Evolutionary conservation across 164 flowering plant genomes (phyloP), one percentile per base, ranked within the genome.

Genomic region (Nymphaea colorata): DNA sequence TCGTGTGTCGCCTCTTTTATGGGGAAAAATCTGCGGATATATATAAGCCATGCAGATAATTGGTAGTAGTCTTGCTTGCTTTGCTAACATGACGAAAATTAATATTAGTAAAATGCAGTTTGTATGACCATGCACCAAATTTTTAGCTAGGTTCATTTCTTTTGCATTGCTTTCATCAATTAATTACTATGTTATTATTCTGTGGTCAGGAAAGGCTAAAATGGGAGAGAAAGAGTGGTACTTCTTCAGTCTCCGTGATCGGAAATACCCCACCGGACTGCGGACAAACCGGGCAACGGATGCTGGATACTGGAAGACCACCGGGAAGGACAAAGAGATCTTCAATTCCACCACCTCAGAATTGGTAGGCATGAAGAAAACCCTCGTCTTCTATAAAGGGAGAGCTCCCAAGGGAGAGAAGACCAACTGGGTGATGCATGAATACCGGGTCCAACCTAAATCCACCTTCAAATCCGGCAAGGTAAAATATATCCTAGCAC

Each of bases 171-270:
- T 15, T 51, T 51, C 57, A 5, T 51, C 57, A 4, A 51, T 51
- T 51, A 51, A 51, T 51, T 7, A 5, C 10, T 51, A 51, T 51
- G 8, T 15, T 51, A 8, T 51, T 51, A 10, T 51, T 15, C 57
- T 61, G 3, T 61, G 41, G n/a, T 41, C 57, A 91, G 98, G 82
- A 64, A 93, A 93, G 79, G 98, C 98, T 3, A 93, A 90, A 69
- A 90, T 90, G 96, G 98, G 98, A 75, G 98, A 88, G 67, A 93
- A 90, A 47, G 98, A 92, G 71, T 92, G 96, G 96, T 92, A 92
- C 47, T 92, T 92, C 80, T 92, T 92, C 83, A 87, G 89, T 77
- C 85, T 90, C 0, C 71, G 98, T n/a, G 98, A 92, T 64, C 77
- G 98, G 43, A 93, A 93, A 67, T 93, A 93, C 77, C 98, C 98